phyloP scores from a whole-genome alignment of 2,329 filamentous ascomycete species.

The Tolypocladium album region DNA sequence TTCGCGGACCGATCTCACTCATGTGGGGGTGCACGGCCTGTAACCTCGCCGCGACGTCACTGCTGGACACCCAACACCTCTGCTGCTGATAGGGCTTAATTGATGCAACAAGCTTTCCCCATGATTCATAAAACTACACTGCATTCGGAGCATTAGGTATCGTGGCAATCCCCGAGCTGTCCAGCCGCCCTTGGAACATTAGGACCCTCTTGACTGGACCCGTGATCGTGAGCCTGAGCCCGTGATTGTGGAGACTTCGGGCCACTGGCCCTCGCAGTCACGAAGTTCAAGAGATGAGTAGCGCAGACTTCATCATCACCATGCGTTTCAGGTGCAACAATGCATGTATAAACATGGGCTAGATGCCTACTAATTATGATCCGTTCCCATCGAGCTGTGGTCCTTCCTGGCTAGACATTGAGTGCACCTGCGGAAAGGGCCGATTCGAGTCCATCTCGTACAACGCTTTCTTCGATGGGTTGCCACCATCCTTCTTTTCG shows the following conservation, averaged over 20 bases:
- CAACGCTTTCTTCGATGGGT: background rate
- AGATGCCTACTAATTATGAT: slow-evolving; percentile 15
- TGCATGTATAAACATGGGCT: slow-evolving; percentile 10
- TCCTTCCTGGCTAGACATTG: slow-evolving; percentile 2
- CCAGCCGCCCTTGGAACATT: too few relatives aligned
- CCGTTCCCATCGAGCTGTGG: slow-evolving; percentile 9
- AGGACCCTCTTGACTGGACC: too few relatives aligned
- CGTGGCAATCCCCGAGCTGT: background rate
- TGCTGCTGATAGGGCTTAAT: background rate
- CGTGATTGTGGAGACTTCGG: too few relatives aligned
- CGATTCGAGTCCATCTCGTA: background rate
- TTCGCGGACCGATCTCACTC: background rate
- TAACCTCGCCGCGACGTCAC: background rate
- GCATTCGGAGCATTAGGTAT: background rate
- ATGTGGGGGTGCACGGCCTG: background rate
- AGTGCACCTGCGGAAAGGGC: background rate
- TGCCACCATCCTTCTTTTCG: background rate
- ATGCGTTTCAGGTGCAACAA: background rate
- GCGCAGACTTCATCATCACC: background rate
- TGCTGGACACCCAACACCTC: background rate
- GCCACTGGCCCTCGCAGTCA: background rate
- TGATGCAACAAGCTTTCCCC: too few relatives aligned
- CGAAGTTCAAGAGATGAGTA: too few relatives aligned
- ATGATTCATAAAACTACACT: too few relatives aligned
- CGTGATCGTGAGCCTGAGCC: background rate